A percentile compares a stretch with the other conserved stretches of the same genome.
Evolutionary conservation across 1,284 basidiomycete species (phyloP).

Genomic region (Clitocybe nebularis): DNA sequence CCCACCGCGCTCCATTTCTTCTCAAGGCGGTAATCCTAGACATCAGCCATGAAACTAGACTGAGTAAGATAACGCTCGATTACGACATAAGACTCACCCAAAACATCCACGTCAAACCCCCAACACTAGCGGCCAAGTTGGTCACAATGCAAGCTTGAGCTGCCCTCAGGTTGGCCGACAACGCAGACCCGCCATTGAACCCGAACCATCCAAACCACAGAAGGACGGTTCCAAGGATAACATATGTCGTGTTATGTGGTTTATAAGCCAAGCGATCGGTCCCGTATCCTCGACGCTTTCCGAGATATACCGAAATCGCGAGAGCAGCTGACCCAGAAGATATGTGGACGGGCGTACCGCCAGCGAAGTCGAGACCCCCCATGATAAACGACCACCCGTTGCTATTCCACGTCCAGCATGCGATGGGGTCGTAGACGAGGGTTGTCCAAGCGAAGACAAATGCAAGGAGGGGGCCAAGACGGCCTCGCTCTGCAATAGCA

Average conservation of each 20-base stretch:
- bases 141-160: slow-evolving; percentile 91
- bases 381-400: slow-evolving; percentile 81
- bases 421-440: slow-evolving; percentile 90
- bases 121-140: slow-evolving; percentile 83
- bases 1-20: slow-evolving; percentile 92
- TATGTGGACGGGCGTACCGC: slow-evolving; percentile 94
- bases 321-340: slow-evolving; percentile 88
- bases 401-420: slow-evolving; percentile 93
- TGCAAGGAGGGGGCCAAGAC: slow-evolving; percentile 82
- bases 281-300: slow-evolving; percentile 88
- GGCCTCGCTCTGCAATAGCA: slow-evolving; percentile 88
- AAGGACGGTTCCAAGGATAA: slow-evolving; percentile 89
- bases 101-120: slow-evolving; percentile 93
- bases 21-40: slow-evolving; percentile 85
- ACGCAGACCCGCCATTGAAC: slow-evolving; percentile 85
- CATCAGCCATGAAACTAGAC: slow-evolving; percentile 1
- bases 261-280: slow-evolving; percentile 90
- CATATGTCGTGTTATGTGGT: slow-evolving; percentile 84
- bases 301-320: slow-evolving; percentile 91
- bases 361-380: slow-evolving; percentile 91
- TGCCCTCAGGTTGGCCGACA: slow-evolving; percentile 85
- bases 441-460: slow-evolving; percentile 94
- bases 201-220: slow-evolving; percentile 99
- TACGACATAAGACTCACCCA: slow-evolving; percentile 39
- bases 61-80: neutral